Conservation (phyloP, 495 filamentous ascomycete genomes). For the Talaromyces liani region DNA sequence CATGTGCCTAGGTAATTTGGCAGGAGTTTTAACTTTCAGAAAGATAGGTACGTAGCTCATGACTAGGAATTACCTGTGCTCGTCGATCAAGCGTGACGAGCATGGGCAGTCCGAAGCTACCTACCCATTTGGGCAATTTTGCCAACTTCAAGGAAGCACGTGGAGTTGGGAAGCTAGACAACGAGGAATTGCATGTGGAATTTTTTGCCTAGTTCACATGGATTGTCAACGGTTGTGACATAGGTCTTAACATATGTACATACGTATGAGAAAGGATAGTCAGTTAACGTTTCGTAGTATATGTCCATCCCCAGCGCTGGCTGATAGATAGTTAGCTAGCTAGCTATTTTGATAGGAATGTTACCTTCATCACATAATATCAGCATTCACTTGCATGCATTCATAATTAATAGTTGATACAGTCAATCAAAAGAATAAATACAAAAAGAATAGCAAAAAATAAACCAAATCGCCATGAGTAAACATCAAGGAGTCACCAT, state of each 20-base stretch:
- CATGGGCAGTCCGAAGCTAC: not conserved
- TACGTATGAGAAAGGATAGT: not conserved
- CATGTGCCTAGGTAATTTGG: not conserved
- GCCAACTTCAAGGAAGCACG: not conserved
- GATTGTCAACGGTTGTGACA: not conserved
- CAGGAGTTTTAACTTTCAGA: not conserved
- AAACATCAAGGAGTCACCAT: not conserved
- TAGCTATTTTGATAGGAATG: too few species aligned
- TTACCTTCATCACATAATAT: not conserved
- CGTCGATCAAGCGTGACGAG: not conserved
- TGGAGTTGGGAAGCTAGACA: not conserved
- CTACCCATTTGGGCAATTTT: not conserved
- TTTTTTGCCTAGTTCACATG: not conserved
- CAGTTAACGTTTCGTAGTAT: not conserved
- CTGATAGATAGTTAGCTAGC: too few species aligned
- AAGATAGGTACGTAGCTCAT: not conserved
- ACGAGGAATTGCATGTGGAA: not conserved
- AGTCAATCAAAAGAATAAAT: not conserved
- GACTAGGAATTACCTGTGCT: not conserved
- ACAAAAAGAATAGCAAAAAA: not conserved
- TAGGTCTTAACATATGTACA: not conserved
- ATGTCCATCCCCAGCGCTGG: too few species aligned
- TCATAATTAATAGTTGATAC: not conserved
- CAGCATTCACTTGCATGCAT: not conserved
- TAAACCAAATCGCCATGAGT: not conserved